Evolutionary conservation across 2,329 filamentous ascomycete species (phyloP).

Genomic region (Cordyceps militaris): DNA sequence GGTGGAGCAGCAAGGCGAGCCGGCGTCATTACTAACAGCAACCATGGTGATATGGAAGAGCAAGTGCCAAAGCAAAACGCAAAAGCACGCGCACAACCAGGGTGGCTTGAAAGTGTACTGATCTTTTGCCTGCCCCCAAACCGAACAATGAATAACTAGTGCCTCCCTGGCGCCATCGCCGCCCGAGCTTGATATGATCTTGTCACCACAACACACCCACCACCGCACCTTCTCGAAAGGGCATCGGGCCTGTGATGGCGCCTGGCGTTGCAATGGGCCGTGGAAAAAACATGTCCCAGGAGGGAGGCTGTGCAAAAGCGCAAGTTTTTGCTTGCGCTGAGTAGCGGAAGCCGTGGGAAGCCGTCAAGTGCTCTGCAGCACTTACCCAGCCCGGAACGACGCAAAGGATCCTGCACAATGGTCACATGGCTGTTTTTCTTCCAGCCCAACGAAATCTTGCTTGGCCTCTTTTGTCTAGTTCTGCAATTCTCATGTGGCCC

Average conservation of each 20-base stretch:
- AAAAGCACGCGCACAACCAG: not conserved
- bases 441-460: not conserved
- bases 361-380: not conserved
- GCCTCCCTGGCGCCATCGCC: not conserved
- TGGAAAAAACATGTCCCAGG: not conserved
- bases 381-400: not conserved
- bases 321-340: no score
- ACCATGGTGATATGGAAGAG: not conserved
- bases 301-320: constrained; percentile 2
- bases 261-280: not conserved
- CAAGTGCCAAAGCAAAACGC: not conserved
- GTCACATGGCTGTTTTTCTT: no score
- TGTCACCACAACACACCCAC: not conserved
- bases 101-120: not conserved
- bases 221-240: not conserved
- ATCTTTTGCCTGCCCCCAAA: not conserved
- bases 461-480: not conserved
- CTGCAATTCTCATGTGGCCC: not conserved
- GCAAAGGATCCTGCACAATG: no score
- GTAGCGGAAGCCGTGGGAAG: not conserved
- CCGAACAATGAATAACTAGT: not conserved
- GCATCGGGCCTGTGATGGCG: not conserved
- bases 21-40: not conserved
- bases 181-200: no score
- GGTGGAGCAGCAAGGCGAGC: not conserved